These are phyloP conservation scores for Cordyceps sp. DNA, from an alignment of 2,329 filamentous ascomycete species.

Conservation along the genomic window DNA sequence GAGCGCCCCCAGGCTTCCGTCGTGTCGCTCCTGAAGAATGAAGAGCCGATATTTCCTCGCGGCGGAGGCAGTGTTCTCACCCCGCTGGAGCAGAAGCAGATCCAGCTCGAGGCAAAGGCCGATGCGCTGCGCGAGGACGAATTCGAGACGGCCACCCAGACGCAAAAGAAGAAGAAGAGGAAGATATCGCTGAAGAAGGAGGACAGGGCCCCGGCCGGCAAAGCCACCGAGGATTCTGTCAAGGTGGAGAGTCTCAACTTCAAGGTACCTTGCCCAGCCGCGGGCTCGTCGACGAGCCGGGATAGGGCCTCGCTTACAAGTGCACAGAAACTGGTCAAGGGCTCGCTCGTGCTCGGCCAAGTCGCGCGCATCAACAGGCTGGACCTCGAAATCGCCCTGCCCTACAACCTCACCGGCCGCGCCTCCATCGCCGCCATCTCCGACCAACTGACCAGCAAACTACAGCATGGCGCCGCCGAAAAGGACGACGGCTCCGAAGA, in stretches of 20 bases:
- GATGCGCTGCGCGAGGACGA: slow-evolving; percentile 84
- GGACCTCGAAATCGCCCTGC: slow-evolving; percentile 66
- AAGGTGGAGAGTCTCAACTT: slow-evolving; percentile 79
- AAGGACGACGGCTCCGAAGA: slow-evolving; percentile 39
- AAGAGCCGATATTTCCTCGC: slow-evolving; percentile 82
- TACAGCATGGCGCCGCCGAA: slow-evolving; percentile 49
- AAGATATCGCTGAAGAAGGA: slow-evolving; percentile 25
- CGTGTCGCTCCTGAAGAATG: slow-evolving; percentile 44
- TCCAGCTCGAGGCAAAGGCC: slow-evolving; percentile 79
- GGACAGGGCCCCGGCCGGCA: slow-evolving; percentile 31
- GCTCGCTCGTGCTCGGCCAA: slow-evolving; percentile 77
- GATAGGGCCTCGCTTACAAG: slow-evolving; percentile 8
- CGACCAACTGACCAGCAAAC: slow-evolving; percentile 54
- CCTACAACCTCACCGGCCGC: slow-evolving; percentile 85
- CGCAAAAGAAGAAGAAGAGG: slow-evolving; percentile 33
- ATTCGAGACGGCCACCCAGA: slow-evolving; percentile 31
- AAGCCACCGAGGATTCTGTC: slow-evolving; percentile 34
- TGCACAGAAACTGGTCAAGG: slow-evolving; percentile 59
- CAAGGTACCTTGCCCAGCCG: slow-evolving; percentile 41
- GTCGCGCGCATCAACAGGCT: slow-evolving; percentile 65
- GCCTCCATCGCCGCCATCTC: slow-evolving; percentile 89
- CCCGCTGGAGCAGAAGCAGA: slow-evolving; percentile 89
- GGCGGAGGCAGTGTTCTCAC: slow-evolving; percentile 84
- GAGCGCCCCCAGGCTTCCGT: slow-evolving; percentile 16
- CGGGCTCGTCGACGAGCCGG: not conserved